Base-by-base conservation (phyloP, 2,329 filamentous ascomycete species). In the Colletotrichum costaricense region DNA sequence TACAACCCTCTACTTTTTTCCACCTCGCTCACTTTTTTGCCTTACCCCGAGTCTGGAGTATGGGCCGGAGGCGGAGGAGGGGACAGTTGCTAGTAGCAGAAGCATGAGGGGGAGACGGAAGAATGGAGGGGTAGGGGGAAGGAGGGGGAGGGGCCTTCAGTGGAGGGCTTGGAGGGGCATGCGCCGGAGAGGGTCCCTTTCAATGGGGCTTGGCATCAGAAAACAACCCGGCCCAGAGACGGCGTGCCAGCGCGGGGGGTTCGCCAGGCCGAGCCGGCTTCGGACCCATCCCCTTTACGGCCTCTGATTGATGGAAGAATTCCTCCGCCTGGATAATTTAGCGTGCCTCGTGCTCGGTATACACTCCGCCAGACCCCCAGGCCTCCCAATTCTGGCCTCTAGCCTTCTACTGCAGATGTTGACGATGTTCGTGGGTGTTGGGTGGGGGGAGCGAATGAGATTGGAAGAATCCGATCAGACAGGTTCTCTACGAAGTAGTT, bases 221-320 rank as follows among this genome's bases (percentile, higher is more conserved):
- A 67, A 38, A 67, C 57, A 60, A 56, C 56, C 70, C 60, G 60
- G 57, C 63, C 69, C 57, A 33, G 52, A 54, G 68, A 42, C 71
- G 62, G 67, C 66, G 49, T 69, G 66, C 59, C 42, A 63, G 58
- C 70, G 70, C 69, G 30, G 67, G 65, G 68, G 49, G 38, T 35
- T 30, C 24, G n/a, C 62, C 55, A 56, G 24, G n/a, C 38, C 46
- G 57, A 70, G 63, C 56, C 67, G 64, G 71, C 67, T 57, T 60
- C 69, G 65, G 72, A 55, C 19, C 46, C 56, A 56, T 14, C 54
- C 30, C 56, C 24, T 68, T 56, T 38, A n/a, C 16, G 63, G 28
- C 57, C 55, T 75, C n/a, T 79, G 75, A 81, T 81, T 81, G 79
- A 78, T 78, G 79, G 79, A 81, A 76, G 77, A 80, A 80, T 78